Evolutionary conservation across 495 filamentous ascomycete genomes (phyloP), one percentile per base, ranked within the genome.

Genomic region (Massariosphaeria phaeospora): DNA sequence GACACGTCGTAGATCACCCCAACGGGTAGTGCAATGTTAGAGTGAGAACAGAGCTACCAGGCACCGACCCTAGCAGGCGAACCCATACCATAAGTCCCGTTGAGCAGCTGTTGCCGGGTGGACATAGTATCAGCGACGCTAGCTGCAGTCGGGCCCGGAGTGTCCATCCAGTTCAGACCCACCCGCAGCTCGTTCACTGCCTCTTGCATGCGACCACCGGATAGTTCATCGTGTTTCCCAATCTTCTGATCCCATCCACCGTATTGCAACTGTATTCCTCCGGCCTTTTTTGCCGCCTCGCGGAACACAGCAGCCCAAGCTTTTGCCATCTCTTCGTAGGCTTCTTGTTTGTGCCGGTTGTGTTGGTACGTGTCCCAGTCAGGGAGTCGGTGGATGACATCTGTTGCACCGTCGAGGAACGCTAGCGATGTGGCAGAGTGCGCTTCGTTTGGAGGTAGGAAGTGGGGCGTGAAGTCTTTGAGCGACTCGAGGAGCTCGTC

Each of bases 271-370:
- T 86, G 79, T 62, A 97, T 93, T 17, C 93, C 93, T 33, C 88
- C 94, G 5, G 89, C 91, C 46, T 85, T 76, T 72, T 96, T 96
- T 18, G 88, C 82, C 9, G 91, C 90, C 67, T 97, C 93, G 29
- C 82, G 84, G 48, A 98, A 89, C 35, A 95, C 91, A 65, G 95
- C 65, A 25, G 89, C 82, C 93, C 93, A 98, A 9, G 93, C 94
- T 61, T 84, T 86, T 39, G 88, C 84, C 36, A 98, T 88, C 68
- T 96, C 94, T 61, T 98, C 91, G 67, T 97, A 97, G 12, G 91
- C 89, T 57, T 88, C 88, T 56, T 93, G 82, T 68, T 96, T 95
- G 74, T 93, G 86, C 58, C 93, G 77, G 51, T 90, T 91, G 68
- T 97, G 84, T 57, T 85, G 79, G 34, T 84, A 86, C 47, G 81